phyloP scores from a whole-genome alignment of 768 basidiomycete genomes.

The Macrocybe gigantea region DNA sequence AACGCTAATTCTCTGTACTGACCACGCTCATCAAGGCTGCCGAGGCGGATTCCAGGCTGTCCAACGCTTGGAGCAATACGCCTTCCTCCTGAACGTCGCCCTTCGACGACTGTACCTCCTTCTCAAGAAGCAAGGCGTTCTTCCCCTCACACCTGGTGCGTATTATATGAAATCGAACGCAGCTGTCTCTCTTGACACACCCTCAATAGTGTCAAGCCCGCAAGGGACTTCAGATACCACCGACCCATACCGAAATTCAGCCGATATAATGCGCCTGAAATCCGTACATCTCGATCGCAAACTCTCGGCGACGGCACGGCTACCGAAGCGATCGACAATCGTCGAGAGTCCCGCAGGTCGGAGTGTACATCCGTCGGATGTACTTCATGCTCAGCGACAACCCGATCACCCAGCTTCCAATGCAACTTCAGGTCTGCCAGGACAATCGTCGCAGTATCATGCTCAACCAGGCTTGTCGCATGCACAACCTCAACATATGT shows the following conservation, averaged over 20 bases:
- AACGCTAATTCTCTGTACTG: constrained; percentile 67
- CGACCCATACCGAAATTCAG: constrained; percentile 81
- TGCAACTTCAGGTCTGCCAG: neutral
- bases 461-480: constrained; percentile 21
- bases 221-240: constrained; percentile 35
- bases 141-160: constrained; percentile 75
- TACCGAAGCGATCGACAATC: constrained; percentile 92
- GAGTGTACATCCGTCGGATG: constrained; percentile 71
- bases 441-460: constrained; percentile 20
- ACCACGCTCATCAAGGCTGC: constrained; percentile 67
- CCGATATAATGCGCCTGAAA: constrained; percentile 92
- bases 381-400: constrained; percentile 39
- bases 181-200: constrained; percentile 5
- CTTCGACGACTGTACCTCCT: constrained; percentile 84
- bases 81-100: constrained; percentile 94
- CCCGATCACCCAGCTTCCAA: constrained; percentile 32
- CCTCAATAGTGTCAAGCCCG: constrained; percentile 17
- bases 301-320: constrained; percentile 84
- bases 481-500: constrained; percentile 19
- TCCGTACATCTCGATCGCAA: constrained; percentile 94
- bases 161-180: neutral
- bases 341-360: constrained; percentile 92
- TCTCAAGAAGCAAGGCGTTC: constrained; percentile 83
- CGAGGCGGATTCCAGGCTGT: constrained; percentile 83
- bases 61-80: constrained; percentile 93